Percentiles rank a stretch among this genome's conserved stretches.
phyloP scores from a whole-genome alignment of 2,329 filamentous ascomycete genomes.

The Ophiostoma perfectum region DNA sequence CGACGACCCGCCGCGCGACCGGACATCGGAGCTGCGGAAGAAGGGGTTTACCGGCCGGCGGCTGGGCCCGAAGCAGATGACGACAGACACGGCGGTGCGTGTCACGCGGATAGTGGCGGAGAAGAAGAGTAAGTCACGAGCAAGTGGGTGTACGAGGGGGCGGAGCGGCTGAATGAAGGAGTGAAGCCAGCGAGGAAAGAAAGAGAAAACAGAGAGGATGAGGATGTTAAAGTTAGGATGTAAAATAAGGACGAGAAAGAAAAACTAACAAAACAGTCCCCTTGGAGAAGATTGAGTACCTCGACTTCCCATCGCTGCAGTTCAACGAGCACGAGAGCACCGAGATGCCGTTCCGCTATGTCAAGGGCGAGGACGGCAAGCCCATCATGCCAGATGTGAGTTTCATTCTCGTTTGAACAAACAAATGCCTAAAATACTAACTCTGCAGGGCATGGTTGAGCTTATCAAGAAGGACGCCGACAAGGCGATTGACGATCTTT shows the following conservation, averaged over 20 bases:
- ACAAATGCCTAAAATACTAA: conserved; percentile 26
- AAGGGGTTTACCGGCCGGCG: conserved; percentile 87
- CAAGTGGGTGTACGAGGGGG: neutral
- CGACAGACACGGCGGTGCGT: conserved; percentile 91
- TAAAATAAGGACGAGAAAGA: neutral
- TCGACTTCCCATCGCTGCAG: conserved; percentile 84
- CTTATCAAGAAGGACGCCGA: conserved; percentile 90
- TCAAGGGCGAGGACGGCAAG: conserved; percentile 65
- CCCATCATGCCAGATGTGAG: conserved; percentile 86
- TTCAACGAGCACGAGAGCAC: conserved; percentile 91
- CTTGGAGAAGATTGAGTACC: conserved; percentile 71
- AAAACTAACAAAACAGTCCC: conserved; percentile 49
- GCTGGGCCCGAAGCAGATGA: conserved; percentile 93
- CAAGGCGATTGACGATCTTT: conserved; percentile 81
- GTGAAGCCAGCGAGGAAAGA: neutral
- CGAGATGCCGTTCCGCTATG: conserved; percentile 97
- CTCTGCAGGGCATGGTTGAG: conserved; percentile 78
- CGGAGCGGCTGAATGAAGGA: neutral
- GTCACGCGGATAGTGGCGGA: conserved; percentile 87
- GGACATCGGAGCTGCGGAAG: conserved; percentile 89
- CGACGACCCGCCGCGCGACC: conserved; percentile 89
- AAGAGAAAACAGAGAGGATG: neutral
- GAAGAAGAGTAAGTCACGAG: conserved; percentile 60
- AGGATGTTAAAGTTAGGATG: neutral
- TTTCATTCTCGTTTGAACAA: neutral